A percentile compares a stretch with the other conserved stretches of the same genome.
phyloP scores from a whole-genome alignment of 306 rosid genomes.

The Glycyrrhiza uralensis region DNA sequence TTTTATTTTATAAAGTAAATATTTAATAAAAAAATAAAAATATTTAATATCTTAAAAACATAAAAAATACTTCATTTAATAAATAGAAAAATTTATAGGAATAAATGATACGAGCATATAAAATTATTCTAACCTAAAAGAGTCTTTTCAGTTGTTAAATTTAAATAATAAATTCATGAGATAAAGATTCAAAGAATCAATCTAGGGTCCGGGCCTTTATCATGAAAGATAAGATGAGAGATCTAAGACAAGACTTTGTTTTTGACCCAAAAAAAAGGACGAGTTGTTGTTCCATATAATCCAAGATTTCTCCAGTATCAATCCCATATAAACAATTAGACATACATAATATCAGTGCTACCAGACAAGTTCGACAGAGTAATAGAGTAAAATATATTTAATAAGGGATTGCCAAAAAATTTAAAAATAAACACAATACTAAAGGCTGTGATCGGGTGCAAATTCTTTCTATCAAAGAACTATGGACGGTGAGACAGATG shows the following conservation, averaged over 20 bases:
- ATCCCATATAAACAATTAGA: not conserved
- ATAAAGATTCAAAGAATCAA: not conserved
- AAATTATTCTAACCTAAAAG: not conserved
- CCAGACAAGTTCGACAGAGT: not conserved
- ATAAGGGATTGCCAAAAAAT: not conserved
- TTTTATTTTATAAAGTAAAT: no score
- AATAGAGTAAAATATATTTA: not conserved
- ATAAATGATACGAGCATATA: no score
- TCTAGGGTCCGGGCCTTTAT: not conserved
- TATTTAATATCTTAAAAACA: no score
- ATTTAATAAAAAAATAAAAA: no score
- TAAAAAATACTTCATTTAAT: no score
- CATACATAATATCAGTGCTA: not conserved
- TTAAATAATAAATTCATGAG: not conserved
- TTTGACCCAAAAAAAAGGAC: no score
- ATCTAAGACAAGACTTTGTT: not conserved
- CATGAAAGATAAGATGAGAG: not conserved
- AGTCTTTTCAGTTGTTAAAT: not conserved
- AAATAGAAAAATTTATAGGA: no score
- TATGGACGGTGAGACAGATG: no score
- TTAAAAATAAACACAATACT: no score
- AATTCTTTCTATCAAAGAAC: not conserved
- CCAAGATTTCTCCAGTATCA: not conserved
- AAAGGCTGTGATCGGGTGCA: not conserved
- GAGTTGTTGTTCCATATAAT: not conserved